Conservation (phyloP, 805 yeast genomes). For the Ogataea trehalophila region DNA sequence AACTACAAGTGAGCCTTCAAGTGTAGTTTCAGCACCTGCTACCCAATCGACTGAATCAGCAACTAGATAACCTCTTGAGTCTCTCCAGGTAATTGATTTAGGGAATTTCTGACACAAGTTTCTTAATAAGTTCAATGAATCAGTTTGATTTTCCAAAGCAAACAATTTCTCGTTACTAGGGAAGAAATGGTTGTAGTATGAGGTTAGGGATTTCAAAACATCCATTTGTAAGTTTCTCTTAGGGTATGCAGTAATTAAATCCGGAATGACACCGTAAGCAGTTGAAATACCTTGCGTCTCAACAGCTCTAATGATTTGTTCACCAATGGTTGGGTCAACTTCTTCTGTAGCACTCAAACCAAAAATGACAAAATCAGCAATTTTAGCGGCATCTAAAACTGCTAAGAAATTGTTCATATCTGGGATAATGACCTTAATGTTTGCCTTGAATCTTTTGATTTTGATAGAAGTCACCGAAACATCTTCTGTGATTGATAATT, state of each 20-base stretch:
- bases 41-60: conserved; percentile 58
- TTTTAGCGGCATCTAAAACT: conserved; percentile 79
- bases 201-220: conserved; percentile 55
- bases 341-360: conserved; percentile 86
- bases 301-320: conserved; percentile 81
- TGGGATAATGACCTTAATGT: conserved; percentile 69
- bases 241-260: conserved; percentile 60
- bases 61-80: conserved; percentile 80
- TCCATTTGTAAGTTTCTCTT: conserved; percentile 75
- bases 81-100: conserved; percentile 85
- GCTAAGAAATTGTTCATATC: conserved; percentile 60
- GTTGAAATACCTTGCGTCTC: conserved; percentile 91
- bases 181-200: conserved; percentile 70
- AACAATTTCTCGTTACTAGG: conserved; percentile 76
- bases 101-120: conserved; percentile 83
- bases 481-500: conserved; percentile 28
- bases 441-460: conserved; percentile 67
- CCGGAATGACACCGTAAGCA: conserved; percentile 73
- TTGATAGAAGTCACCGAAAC: conserved; percentile 51
- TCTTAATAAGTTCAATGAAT: conserved; percentile 69
- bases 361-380: conserved; percentile 84
- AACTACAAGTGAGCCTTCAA: conserved; percentile 45
- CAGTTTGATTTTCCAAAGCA: conserved; percentile 62
- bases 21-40: conserved; percentile 22
- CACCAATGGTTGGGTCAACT: conserved; percentile 76